Evolutionary conservation across 129 eudicot species (phyloP).

Genomic region (Flaveria linearis): DNA sequence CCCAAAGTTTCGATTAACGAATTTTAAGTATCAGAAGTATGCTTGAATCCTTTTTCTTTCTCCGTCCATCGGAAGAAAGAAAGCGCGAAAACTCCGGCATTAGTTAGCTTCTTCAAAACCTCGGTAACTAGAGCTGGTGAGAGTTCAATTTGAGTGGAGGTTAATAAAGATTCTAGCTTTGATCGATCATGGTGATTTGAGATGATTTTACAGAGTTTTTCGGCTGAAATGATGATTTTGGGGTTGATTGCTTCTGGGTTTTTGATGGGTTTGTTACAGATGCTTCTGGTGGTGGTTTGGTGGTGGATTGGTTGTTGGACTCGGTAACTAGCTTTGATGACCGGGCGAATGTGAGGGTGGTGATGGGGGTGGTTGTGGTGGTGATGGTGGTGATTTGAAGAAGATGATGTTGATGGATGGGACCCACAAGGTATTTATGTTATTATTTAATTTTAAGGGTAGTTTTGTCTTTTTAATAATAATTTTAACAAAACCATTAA

Average conservation of each 20-base stretch:
- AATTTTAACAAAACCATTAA: no score
- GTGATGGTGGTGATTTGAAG: no score
- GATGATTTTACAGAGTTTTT: conserved; percentile 49
- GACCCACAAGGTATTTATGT: no score
- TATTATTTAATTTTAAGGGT: no score
- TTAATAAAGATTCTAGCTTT: conserved; percentile 39
- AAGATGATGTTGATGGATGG: no score
- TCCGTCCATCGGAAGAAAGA: conserved; percentile 88
- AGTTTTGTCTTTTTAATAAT: no score
- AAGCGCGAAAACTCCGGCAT: conserved; percentile 70
- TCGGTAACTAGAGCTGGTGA: conserved; percentile 57
- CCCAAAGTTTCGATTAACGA: conserved; percentile 79
- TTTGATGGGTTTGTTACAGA: conserved; percentile 20
- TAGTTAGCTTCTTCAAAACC: conserved; percentile 69
- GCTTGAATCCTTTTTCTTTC: conserved; percentile 53
- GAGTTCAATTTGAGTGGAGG: conserved; percentile 32
- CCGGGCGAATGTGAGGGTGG: no score
- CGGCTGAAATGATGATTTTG: conserved; percentile 39
- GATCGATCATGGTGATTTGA: conserved; percentile 30
- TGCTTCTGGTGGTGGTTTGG: no score
- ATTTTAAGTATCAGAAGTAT: conserved; percentile 54
- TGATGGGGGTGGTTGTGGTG: no score
- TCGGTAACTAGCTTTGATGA: no score
- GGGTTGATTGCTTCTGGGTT: conserved; percentile 35
- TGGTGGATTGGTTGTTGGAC: no score